These are phyloP conservation scores for Stramenopiles sp. DNA, from an alignment of 352 stramenopile genomes.

Conservation along the genomic window DNA sequence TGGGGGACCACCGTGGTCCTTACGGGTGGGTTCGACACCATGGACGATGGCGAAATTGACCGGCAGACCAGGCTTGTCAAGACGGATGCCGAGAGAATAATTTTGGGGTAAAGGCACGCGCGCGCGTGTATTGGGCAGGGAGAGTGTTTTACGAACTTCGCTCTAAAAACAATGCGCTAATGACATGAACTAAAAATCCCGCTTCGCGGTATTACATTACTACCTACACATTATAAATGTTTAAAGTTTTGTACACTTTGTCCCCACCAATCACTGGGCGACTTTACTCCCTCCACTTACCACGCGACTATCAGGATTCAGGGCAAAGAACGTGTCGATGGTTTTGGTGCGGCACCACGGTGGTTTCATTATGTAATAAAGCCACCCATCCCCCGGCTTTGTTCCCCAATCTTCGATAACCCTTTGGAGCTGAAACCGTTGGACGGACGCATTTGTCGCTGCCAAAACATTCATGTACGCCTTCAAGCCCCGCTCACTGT, in stretches of 20 bases:
- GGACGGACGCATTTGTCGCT: slow-evolving; percentile 37
- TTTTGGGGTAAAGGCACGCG: neutral
- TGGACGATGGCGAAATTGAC: neutral
- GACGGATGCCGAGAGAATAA: neutral
- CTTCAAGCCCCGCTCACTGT: slow-evolving; percentile 33
- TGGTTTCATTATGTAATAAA: slow-evolving; percentile 39
- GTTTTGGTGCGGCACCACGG: slow-evolving; percentile 30
- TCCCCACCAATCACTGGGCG: no score
- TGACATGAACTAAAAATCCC: no score
- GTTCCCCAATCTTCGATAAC: slow-evolving; percentile 50
- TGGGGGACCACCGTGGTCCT: neutral
- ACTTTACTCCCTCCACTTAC: no score
- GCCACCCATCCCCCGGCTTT: slow-evolving; percentile 35
- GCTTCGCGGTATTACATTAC: no score
- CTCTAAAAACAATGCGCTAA: neutral
- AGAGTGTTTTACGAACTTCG: no score
- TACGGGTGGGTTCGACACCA: neutral
- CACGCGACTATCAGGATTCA: no score
- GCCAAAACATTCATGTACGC: slow-evolving; percentile 58
- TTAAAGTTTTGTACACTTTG: no score
- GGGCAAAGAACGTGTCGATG: no score
- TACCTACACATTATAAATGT: no score
- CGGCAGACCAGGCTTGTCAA: neutral
- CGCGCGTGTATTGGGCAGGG: neutral
- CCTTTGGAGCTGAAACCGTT: slow-evolving; percentile 44